Evolutionary conservation across 2,329 filamentous ascomycete species (phyloP).

Genomic region (Fusarium nanum): DNA sequence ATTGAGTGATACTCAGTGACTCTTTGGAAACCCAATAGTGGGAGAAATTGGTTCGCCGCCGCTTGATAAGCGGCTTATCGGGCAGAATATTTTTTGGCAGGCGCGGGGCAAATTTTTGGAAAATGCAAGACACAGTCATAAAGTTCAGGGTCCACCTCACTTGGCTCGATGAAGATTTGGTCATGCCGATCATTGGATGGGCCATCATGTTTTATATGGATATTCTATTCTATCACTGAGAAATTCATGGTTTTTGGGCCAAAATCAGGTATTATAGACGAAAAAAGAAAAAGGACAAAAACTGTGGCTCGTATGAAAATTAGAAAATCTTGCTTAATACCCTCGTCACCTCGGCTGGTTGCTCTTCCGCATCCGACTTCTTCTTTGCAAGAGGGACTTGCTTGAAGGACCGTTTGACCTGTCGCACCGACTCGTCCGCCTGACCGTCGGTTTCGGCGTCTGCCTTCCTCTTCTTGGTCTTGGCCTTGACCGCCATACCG

Average conservation of each 20-base stretch:
- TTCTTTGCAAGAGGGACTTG: conserved; percentile 71
- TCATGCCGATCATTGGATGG: conserved; percentile 30
- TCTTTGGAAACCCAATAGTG: conserved; percentile 40
- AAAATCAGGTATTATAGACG: conserved; percentile 23
- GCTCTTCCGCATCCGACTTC: conserved; percentile 56
- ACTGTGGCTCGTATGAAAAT: conserved; percentile 18
- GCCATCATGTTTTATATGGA: conserved; percentile 17
- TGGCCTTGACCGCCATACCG: conserved; percentile 73
- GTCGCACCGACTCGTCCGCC: conserved; percentile 35
- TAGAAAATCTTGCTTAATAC: conserved; percentile 75
- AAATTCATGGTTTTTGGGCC: conserved; percentile 13
- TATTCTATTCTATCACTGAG: conserved; percentile 6
- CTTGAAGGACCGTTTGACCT: conserved; percentile 66
- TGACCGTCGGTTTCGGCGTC: conserved; percentile 43
- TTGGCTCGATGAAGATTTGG: conserved; percentile 15
- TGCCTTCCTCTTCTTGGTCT: conserved; percentile 54
- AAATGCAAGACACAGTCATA: conserved; percentile 27
- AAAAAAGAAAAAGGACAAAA: conserved; percentile 13
- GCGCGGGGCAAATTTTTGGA: conserved; percentile 42
- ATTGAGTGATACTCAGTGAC: conserved; percentile 39
- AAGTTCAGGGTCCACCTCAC: conserved; percentile 40
- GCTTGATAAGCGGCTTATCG: conserved; percentile 55
- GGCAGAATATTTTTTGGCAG: conserved; percentile 39
- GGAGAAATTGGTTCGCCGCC: conserved; percentile 54
- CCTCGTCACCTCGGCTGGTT: conserved; percentile 67